These are phyloP conservation scores for Penicillium sp. DNA, from an alignment of 2,329 filamentous ascomycete genomes.

Conservation along the genomic window DNA sequence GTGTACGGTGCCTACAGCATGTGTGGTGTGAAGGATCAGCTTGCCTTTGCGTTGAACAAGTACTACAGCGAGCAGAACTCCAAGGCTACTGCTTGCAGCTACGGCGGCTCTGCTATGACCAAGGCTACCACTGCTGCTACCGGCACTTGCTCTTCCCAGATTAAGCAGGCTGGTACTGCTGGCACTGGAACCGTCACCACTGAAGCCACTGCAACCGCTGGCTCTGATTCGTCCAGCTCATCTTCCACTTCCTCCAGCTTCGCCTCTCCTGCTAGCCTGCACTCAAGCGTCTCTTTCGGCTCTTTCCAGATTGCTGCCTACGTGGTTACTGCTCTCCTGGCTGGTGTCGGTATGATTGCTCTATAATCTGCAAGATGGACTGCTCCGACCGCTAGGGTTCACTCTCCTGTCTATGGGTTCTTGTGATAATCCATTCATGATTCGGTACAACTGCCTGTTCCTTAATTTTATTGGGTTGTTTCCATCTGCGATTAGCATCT, in stretches of 20 bases:
- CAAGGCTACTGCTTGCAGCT: slow-evolving; percentile 47
- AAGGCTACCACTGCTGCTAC: slow-evolving; percentile 39
- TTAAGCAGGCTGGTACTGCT: slow-evolving; percentile 45
- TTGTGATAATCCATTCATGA: background rate
- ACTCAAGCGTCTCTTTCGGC: slow-evolving; percentile 35
- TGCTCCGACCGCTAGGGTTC: background rate
- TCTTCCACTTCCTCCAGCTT: slow-evolving; percentile 27
- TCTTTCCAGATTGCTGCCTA: slow-evolving; percentile 41
- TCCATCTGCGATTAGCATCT: background rate
- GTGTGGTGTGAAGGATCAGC: slow-evolving; percentile 48
- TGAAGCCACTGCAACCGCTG: slow-evolving; percentile 31
- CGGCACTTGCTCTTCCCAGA: slow-evolving; percentile 42
- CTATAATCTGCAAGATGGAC: slow-evolving; percentile 30
- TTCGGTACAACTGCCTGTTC: background rate
- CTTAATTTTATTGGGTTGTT: background rate
- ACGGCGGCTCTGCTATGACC: slow-evolving; percentile 45
- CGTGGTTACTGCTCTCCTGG: slow-evolving; percentile 37
- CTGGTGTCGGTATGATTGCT: slow-evolving; percentile 46
- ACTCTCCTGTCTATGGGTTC: background rate
- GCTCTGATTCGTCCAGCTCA: slow-evolving; percentile 21
- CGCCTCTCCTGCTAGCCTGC: slow-evolving; percentile 24
- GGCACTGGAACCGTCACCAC: slow-evolving; percentile 48
- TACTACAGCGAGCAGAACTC: slow-evolving; percentile 50
- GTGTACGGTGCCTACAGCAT: slow-evolving; percentile 52
- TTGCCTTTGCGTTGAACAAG: slow-evolving; percentile 49